Conservation (phyloP, 768 basidiomycete species). For the Pleurotus citrinopileatus region DNA sequence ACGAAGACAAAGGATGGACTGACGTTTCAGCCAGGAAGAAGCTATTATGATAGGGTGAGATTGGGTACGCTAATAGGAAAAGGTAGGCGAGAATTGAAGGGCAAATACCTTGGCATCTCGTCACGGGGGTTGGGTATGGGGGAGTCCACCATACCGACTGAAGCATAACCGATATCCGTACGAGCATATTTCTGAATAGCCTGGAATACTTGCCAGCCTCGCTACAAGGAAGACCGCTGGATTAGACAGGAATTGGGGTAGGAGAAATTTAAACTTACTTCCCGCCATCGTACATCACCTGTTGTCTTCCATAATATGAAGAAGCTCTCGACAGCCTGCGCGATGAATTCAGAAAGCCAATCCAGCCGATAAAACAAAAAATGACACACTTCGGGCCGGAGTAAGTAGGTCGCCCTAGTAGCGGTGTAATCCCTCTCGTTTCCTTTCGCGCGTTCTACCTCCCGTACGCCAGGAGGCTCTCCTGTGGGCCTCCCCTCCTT, state of each 20-base stretch:
- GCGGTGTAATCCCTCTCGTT: slow-evolving; percentile 36
- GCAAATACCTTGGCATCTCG: slow-evolving; percentile 51
- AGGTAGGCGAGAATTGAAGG: neutral
- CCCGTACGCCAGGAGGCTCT: slow-evolving; percentile 31
- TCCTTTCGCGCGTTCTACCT: slow-evolving; percentile 17
- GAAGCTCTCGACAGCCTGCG: slow-evolving; percentile 49
- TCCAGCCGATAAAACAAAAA: neutral
- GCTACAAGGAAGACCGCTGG: neutral
- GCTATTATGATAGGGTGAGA: slow-evolving; percentile 20
- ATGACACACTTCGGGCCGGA: slow-evolving; percentile 48
- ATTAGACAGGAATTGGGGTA: neutral
- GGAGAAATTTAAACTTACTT: slow-evolving; percentile 18
- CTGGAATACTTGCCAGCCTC: slow-evolving; percentile 35
- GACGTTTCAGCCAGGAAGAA: slow-evolving; percentile 46
- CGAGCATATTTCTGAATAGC: slow-evolving; percentile 46
- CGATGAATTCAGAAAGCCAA: neutral
- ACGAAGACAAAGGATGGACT: slow-evolving; percentile 11
- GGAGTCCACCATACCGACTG: slow-evolving; percentile 33
- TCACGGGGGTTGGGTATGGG: slow-evolving; percentile 29
- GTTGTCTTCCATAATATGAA: slow-evolving; percentile 55
- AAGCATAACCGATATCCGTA: slow-evolving; percentile 45
- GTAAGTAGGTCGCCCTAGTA: slow-evolving; percentile 30
- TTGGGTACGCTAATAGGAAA: too few relatives aligned
- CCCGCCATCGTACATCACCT: slow-evolving; percentile 47
- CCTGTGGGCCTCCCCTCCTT: slow-evolving; percentile 29